Evolutionary conservation across 2,329 filamentous ascomycete species (phyloP), one percentile per base, ranked within the genome.

Genomic region (Zarea fungicola): DNA sequence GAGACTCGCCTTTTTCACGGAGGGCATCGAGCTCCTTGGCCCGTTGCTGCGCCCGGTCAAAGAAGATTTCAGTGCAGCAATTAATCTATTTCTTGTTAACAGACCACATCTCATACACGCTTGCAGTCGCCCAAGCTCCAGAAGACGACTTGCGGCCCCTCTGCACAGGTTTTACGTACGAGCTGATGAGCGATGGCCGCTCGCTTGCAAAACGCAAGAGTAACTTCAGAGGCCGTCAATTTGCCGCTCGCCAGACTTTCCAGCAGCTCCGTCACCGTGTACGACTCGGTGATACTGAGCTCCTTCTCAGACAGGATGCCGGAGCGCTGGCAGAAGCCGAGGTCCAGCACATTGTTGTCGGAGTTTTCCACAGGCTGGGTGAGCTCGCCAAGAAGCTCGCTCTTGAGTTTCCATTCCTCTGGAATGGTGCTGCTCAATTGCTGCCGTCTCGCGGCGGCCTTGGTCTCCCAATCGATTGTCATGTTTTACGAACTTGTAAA

Each of bases 31-130:
- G 47, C 11, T 54, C 45, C 13, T 22, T 42, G 14, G 57, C 57
- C 14, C 55, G 48, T 6, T 29, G 18, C 14, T 52, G 28, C 4
- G 49, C 66, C 56, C 54, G 43, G 7, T 69, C 61, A 54, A 78
- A 78, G 41, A 76, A 68, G 0, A 74, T 66, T 51, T 77, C 73
- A 0, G 67, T 71, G 16, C 70, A 52, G 39, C 67, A 70, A 48
- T 67, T 65, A 11, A 55, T 55, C 48, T 60, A 5, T 11, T 1
- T 0, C 16, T 10, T n/a, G 28, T 45, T 26, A 45, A 21, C 22
- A 32, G n/a, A n/a, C n/a, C n/a, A n/a, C n/a, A n/a, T n/a, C n/a
- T n/a, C n/a, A n/a, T n/a, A n/a, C n/a, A n/a, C n/a, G n/a, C n/a
- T n/a, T n/a, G n/a, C n/a, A n/a, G n/a, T n/a, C n/a, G n/a, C n/a